phyloP scores from a whole-genome alignment of 2,329 filamentous ascomycete genomes.

The Sclerotinia trifoliorum region DNA sequence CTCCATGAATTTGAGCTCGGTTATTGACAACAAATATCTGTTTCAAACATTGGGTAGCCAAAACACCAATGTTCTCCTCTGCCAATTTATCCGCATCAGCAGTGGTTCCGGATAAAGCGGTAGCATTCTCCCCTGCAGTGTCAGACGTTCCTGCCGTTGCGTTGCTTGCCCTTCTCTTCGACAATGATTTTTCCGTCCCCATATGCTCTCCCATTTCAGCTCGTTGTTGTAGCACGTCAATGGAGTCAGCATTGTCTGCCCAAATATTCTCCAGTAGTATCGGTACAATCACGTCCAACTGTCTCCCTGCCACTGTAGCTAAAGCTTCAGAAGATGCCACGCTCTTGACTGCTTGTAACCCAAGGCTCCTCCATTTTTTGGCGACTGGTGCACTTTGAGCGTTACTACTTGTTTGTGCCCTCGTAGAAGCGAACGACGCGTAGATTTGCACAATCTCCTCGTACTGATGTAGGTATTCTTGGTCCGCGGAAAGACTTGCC shows the following conservation, averaged over 20 bases:
- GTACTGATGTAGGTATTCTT: conserved; percentile 78
- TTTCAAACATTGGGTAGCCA: conserved; percentile 83
- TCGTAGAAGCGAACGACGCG: conserved; percentile 72
- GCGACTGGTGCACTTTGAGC: conserved; percentile 68
- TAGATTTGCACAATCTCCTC: conserved; percentile 79
- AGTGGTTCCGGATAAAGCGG: conserved; percentile 75
- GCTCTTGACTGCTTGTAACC: conserved; percentile 75
- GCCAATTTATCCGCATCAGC: conserved; percentile 86
- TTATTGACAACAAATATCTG: conserved; percentile 83
- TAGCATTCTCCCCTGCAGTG: conserved; percentile 60
- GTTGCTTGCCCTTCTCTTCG: conserved; percentile 71
- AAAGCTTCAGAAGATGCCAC: conserved; percentile 78
- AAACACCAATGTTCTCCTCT: conserved; percentile 81
- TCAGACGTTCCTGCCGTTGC: conserved; percentile 74
- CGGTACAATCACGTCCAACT: conserved; percentile 76
- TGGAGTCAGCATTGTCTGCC: conserved; percentile 67
- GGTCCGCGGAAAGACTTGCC: conserved; percentile 80
- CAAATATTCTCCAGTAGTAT: conserved; percentile 85
- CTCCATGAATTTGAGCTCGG: conserved; percentile 74
- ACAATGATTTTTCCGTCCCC: conserved; percentile 59
- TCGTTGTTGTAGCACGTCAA: conserved; percentile 66
- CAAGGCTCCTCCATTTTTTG: conserved; percentile 73
- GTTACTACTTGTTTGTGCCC: conserved; percentile 50
- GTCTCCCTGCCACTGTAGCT: conserved; percentile 69
- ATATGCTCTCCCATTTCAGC: conserved; percentile 66